Percentiles rank a stretch among this genome's conserved stretches.
phyloP scores from a whole-genome alignment of 2,329 filamentous ascomycete genomes.

The Paramyrothecium sp. region DNA sequence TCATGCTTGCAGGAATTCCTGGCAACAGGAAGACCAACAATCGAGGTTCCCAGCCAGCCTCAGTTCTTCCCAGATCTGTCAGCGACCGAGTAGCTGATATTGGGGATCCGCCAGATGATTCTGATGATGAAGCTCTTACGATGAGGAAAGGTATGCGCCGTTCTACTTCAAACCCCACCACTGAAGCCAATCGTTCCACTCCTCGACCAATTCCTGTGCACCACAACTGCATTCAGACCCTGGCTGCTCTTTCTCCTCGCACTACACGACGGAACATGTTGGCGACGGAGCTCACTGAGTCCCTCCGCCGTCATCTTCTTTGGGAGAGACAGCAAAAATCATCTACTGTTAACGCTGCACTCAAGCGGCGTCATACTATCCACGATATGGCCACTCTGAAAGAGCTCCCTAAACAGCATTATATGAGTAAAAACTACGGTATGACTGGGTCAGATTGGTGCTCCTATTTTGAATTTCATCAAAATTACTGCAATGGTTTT shows the following conservation, averaged over 20 bases:
- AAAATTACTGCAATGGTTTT: constrained; percentile 60
- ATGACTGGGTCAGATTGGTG: constrained; percentile 75
- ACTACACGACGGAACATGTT: constrained; percentile 96
- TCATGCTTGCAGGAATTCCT: constrained; percentile 78
- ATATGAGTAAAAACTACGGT: constrained; percentile 58
- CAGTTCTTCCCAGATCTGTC: constrained; percentile 66
- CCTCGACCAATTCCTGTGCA: constrained; percentile 78
- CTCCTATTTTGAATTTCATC: constrained; percentile 81
- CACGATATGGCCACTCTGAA: constrained; percentile 87
- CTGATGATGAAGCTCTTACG: constrained; percentile 60
- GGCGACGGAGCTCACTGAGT: constrained; percentile 89
- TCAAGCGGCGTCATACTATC: constrained; percentile 87
- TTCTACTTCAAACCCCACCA: constrained; percentile 51
- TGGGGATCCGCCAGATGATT: constrained; percentile 54
- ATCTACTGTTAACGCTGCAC: constrained; percentile 79
- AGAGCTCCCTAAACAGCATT: constrained; percentile 69
- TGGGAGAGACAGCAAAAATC: constrained; percentile 97
- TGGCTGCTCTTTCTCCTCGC: constrained; percentile 80
- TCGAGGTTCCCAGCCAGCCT: constrained; percentile 63
- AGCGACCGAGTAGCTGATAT: constrained; percentile 43
- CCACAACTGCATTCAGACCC: constrained; percentile 61
- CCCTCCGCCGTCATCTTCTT: constrained; percentile 83
- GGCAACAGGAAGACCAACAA: constrained; percentile 68
- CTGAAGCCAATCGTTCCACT: constrained; percentile 62
- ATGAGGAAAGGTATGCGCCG: constrained; percentile 60